Base-by-base conservation (phyloP, 2,329 filamentous ascomycete species). In the Neofusicoccum parvum region DNA sequence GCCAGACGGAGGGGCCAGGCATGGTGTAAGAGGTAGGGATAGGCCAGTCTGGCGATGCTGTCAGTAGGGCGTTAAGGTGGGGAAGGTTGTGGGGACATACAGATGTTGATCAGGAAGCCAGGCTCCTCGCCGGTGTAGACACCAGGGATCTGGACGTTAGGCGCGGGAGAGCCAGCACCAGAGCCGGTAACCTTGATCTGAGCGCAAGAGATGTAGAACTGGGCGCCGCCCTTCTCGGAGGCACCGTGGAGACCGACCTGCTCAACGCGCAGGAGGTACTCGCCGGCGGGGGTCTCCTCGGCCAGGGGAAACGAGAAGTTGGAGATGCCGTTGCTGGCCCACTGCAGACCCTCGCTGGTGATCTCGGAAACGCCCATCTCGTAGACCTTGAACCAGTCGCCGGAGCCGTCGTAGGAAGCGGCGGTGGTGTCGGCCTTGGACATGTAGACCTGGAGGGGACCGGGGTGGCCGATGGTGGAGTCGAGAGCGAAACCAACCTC, bases 371-470 rank as follows among this genome's bases (percentile, higher is more conserved):
- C 45, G 17, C 73, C 75, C 45, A 67, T 71, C 68, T 75, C 70
- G 65, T 72, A 72, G 58, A 76, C 74, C 70, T 78, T 78, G 68
- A 72, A 69, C 75, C 75, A 78, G 53, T 75, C 74, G n/a, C 74
- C 83, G 63, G 89, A 85, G 69, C 89, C 88, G 77, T 92, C 90
- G 72, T 90, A 88, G 41, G 82, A 83, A 72, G 89, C 86, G 67
- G 91, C 83, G 74, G 87, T 89, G 76, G 89, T 86, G 68, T 90
- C 81, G 65, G 84, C 86, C 74, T 81, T 76, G 67, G 71, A 72
- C 66, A 78, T 71, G 70, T 78, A 78, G 20, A 77, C 74, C 58
- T 77, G 76, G 17, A 74, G 71, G n/a, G 75, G 75, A 27, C 75
- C 75, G 12, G 75, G 75, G 46, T 78, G 75, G 67, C 75, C 77